Evolutionary conservation across 192 early-diverging fungal species (phyloP).

Genomic region (Coemansia sp.): DNA sequence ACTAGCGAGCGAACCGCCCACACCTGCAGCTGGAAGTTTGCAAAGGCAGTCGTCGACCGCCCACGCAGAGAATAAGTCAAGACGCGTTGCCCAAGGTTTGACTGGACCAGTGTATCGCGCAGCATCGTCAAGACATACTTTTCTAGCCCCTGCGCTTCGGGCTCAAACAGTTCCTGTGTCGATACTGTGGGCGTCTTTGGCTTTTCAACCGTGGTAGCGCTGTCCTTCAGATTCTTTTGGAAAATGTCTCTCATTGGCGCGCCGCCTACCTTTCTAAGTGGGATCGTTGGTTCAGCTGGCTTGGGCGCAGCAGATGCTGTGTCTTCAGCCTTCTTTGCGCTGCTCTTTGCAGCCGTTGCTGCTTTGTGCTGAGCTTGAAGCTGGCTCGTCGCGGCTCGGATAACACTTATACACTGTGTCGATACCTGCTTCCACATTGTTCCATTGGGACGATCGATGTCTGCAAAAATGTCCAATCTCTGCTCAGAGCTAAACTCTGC

Average conservation of each 20-base stretch:
- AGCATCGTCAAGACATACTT: slow-evolving; percentile 47
- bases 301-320: slow-evolving; percentile 10
- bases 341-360: neutral
- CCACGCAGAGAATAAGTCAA: slow-evolving; percentile 28
- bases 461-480: slow-evolving; percentile 34
- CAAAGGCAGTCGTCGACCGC: slow-evolving; percentile 29
- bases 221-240: slow-evolving; percentile 14
- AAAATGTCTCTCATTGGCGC: slow-evolving; percentile 42
- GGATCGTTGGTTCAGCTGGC: slow-evolving; percentile 2
- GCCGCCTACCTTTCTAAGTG: slow-evolving; percentile 16
- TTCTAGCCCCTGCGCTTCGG: slow-evolving; percentile 51
- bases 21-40: slow-evolving; percentile 52
- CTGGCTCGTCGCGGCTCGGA: slow-evolving; percentile 30
- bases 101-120: slow-evolving; percentile 42
- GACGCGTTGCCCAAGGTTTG: slow-evolving; percentile 35
- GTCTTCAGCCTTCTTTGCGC: slow-evolving; percentile 1
- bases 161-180: slow-evolving; percentile 32
- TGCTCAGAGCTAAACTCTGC: slow-evolving; percentile 28
- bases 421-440: slow-evolving; percentile 48
- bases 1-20: slow-evolving; percentile 50
- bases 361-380: slow-evolving; percentile 23
- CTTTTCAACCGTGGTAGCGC: neutral
- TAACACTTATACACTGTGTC: slow-evolving; percentile 36
- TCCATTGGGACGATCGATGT: slow-evolving; percentile 42
- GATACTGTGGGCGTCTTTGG: slow-evolving; percentile 3